Evolutionary conservation across 768 basidiomycete species (phyloP).

Genomic region (Saitozyma podzolica): DNA sequence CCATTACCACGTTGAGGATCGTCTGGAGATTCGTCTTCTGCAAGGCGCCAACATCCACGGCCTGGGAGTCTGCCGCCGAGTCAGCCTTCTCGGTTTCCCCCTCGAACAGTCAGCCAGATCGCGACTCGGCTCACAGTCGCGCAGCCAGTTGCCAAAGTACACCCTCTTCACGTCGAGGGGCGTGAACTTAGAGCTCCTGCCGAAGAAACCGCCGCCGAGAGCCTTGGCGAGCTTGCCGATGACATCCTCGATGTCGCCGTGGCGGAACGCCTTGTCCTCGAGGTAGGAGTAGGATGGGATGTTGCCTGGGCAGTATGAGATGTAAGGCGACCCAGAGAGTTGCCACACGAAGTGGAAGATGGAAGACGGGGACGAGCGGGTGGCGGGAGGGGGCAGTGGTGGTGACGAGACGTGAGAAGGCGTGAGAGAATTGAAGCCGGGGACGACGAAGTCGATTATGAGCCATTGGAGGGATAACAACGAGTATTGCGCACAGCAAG

Average conservation of each 20-base stretch:
- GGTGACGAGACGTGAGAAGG: too few species aligned
- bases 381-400: too few species aligned
- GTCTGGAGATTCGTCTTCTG: slow-evolving; percentile 70
- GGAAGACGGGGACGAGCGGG: neutral
- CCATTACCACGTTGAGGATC: slow-evolving; percentile 85
- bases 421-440: too few species aligned
- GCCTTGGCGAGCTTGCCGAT: slow-evolving; percentile 55
- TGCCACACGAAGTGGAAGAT: slow-evolving; percentile 7
- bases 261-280: slow-evolving; percentile 79
- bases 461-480: neutral
- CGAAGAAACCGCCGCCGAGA: slow-evolving; percentile 63
- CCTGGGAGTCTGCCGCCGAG: slow-evolving; percentile 55
- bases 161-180: slow-evolving; percentile 82
- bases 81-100: neutral
- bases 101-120: slow-evolving; percentile 34
- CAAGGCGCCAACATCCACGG: slow-evolving; percentile 76
- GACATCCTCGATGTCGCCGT: slow-evolving; percentile 79
- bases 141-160: slow-evolving; percentile 69
- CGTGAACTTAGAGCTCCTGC: slow-evolving; percentile 68
- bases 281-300: slow-evolving; percentile 81
- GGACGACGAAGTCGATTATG: too few species aligned
- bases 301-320: slow-evolving; percentile 66
- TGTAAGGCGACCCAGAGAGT: slow-evolving; percentile 45
- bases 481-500: neutral
- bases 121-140: slow-evolving; percentile 65